Percentiles rank a stretch among this genome's conserved stretches.
Conservation (phyloP, 176 grass and related monocot genomes). For the Carex kokanica region DNA sequence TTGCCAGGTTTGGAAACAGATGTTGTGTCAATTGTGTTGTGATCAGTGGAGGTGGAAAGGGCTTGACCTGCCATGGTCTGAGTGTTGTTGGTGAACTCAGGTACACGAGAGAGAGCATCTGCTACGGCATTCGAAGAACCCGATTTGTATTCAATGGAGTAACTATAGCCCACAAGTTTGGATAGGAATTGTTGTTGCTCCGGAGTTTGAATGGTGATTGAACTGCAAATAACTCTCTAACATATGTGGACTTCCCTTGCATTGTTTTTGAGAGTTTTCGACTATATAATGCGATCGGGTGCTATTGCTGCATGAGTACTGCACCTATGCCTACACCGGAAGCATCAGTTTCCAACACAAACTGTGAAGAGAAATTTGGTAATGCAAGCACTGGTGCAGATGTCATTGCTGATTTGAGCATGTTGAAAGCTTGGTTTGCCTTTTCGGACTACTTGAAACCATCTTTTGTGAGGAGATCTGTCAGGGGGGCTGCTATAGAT, state of each 20-base stretch:
- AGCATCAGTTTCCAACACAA: neutral
- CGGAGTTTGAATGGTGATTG: neutral
- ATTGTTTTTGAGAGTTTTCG: neutral
- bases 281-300: neutral
- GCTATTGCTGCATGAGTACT: too few relatives aligned
- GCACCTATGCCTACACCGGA: neutral
- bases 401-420: neutral
- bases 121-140: neutral
- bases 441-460: neutral
- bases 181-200: neutral
- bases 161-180: neutral
- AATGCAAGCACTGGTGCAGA: neutral
- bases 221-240: neutral
- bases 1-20: neutral
- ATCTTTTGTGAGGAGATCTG: slow-evolving; percentile 7
- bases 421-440: neutral
- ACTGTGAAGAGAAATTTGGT: neutral
- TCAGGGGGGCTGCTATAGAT: neutral
- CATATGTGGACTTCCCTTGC: neutral
- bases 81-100: neutral
- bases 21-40: neutral
- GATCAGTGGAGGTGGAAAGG: neutral
- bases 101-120: neutral
- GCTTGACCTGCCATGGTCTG: too few relatives aligned
- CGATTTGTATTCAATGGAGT: neutral